phyloP scores from a whole-genome alignment of 2,329 filamentous ascomycete species.

The Teratosphaeria destructans region DNA sequence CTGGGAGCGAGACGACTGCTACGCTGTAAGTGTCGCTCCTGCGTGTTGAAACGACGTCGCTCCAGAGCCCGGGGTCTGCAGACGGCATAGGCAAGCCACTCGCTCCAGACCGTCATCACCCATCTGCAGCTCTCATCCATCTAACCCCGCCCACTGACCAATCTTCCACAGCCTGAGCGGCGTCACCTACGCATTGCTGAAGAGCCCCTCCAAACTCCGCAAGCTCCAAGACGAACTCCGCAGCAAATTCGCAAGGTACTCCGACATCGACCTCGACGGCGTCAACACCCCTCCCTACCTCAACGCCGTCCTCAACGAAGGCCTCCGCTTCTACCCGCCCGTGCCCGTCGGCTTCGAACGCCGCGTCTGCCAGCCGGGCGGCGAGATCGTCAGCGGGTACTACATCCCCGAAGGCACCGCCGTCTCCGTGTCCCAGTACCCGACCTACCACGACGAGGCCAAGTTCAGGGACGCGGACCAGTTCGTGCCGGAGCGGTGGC shows the following conservation, averaged over 20 bases:
- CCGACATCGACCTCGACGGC: conserved; percentile 26
- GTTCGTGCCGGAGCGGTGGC: conserved; percentile 24
- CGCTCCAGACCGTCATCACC: conserved; percentile 60
- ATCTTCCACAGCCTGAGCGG: conserved; percentile 39
- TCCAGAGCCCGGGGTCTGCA: background rate
- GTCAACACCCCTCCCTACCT: conserved; percentile 29
- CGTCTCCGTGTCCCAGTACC: conserved; percentile 15
- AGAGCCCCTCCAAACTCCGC: conserved; percentile 45
- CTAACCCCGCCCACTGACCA: background rate
- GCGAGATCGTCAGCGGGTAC: conserved; percentile 15
- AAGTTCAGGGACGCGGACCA: conserved; percentile 18
- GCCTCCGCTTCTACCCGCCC: conserved; percentile 28
- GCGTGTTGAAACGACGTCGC: background rate
- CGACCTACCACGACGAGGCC: conserved; percentile 12
- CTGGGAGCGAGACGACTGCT: conserved; percentile 43
- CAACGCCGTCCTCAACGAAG: conserved; percentile 27
- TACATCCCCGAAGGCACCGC: conserved; percentile 21
- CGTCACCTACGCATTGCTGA: conserved; percentile 62
- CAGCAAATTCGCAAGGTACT: conserved; percentile 17
- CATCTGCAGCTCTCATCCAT: conserved; percentile 54
- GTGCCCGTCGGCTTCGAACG: conserved; percentile 21
- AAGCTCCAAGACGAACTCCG: conserved; percentile 49
- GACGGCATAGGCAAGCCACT: background rate
- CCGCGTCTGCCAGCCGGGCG: conserved; percentile 8
- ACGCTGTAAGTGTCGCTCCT: background rate